Conservation (phyloP, 2,329 filamentous ascomycete species). For the Lasiodiplodia hormozganensis region DNA sequence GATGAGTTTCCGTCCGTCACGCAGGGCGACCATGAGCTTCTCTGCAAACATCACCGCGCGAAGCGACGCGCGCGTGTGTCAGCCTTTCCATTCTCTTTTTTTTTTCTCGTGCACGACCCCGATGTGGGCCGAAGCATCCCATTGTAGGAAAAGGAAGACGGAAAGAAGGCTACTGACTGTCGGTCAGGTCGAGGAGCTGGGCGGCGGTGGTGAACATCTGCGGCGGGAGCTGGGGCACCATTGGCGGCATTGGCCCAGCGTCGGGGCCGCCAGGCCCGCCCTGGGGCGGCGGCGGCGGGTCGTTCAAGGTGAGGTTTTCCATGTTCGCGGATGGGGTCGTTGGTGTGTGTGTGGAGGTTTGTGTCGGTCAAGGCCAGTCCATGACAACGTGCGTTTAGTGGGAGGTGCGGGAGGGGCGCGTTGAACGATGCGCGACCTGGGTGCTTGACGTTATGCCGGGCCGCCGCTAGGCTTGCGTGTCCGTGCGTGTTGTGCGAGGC, state of each 20-base stretch:
- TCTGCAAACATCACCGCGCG: constrained; percentile 62
- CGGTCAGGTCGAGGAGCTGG: constrained; percentile 92
- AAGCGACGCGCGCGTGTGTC: constrained; percentile 14
- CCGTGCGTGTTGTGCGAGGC: constrained; percentile 6
- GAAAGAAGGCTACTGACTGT: constrained; percentile 71
- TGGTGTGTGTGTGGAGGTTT: not conserved
- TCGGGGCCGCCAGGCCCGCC: constrained; percentile 15
- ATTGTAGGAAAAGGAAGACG: not conserved
- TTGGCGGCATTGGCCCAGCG: constrained; percentile 40
- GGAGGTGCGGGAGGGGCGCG: constrained; percentile 10
- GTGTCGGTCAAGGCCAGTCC: constrained; percentile 27
- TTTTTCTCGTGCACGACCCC: not conserved
- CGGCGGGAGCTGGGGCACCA: constrained; percentile 73
- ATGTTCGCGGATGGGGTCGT: constrained; percentile 17
- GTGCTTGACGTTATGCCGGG: constrained; percentile 28
- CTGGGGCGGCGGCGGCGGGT: constrained; percentile 19
- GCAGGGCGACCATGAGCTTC: constrained; percentile 89
- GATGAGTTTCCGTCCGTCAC: constrained; percentile 92
- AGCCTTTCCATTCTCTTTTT: not conserved
- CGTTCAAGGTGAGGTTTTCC: constrained; percentile 31
- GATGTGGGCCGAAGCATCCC: not conserved
- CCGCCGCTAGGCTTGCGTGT: not conserved
- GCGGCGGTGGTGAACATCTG: constrained; percentile 99
- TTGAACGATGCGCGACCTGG: constrained; percentile 21
- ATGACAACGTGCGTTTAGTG: constrained; percentile 22